Percentiles rank a stretch among this genome's conserved stretches.
phyloP scores from a whole-genome alignment of 2,329 filamentous ascomycete genomes.

The Penicillium verrucosum region DNA sequence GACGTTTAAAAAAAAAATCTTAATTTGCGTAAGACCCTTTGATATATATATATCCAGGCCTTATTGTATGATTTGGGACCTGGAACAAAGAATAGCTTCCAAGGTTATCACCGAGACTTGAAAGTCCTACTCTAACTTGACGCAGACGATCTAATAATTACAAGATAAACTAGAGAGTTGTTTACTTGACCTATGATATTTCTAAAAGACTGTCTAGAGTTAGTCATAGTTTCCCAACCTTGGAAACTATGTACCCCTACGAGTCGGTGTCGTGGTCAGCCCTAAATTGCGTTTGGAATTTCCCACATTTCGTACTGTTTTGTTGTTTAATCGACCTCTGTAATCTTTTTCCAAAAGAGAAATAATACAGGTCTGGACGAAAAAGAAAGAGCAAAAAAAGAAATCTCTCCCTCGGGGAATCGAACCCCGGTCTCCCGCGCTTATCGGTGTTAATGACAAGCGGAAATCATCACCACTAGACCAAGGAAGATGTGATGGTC shows the following conservation, averaged over 20 bases:
- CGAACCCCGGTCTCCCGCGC: constrained; percentile 41
- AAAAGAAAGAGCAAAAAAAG: constrained; percentile 16
- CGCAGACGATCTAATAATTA: not conserved
- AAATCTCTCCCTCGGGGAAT: constrained; percentile 38
- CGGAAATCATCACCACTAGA: constrained; percentile 44
- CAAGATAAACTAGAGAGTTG: not conserved
- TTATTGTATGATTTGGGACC: too few species aligned
- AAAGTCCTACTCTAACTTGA: not conserved
- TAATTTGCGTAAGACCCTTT: too few species aligned
- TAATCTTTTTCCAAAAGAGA: not conserved
- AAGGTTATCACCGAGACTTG: not conserved
- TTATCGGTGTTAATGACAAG: constrained; percentile 34
- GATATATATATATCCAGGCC: too few species aligned
- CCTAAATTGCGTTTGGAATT: not conserved
- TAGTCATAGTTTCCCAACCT: not conserved
- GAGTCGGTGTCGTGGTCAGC: not conserved
- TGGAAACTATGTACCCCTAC: too few species aligned
- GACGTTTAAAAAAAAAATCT: too few species aligned
- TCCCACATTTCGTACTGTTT: not conserved
- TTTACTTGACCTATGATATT: not conserved
- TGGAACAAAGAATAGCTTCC: not conserved
- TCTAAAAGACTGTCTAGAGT: not conserved
- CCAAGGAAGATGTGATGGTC: constrained; percentile 28
- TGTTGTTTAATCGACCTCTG: not conserved
- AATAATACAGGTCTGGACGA: not conserved